phyloP scores from a whole-genome alignment of 495 filamentous ascomycete genomes.

The Neurospora sp. region DNA sequence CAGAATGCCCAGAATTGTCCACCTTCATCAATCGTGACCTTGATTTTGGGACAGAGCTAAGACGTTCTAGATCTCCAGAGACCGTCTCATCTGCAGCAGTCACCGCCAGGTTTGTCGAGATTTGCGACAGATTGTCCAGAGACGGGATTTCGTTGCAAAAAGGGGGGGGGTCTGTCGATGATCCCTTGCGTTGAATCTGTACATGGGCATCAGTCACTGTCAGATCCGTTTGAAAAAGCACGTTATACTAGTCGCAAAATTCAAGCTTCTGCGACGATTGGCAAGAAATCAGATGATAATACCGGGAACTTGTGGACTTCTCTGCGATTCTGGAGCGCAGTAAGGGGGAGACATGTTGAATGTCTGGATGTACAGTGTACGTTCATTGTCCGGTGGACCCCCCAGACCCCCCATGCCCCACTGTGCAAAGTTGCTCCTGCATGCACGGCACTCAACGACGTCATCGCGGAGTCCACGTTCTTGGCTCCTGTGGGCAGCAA shows the following conservation, averaged over 20 bases:
- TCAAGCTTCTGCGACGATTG: not conserved
- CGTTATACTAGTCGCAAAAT: not conserved
- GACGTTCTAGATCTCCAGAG: conserved; percentile 16
- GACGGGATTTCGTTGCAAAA: not conserved
- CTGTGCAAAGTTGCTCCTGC: not conserved
- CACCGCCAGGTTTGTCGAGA: not conserved
- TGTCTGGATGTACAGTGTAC: not conserved
- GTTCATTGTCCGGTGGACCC: not conserved
- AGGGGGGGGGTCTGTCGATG: not conserved
- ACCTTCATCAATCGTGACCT: conserved; percentile 6
- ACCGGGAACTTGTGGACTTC: not conserved
- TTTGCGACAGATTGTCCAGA: not conserved
- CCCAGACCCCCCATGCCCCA: not conserved
- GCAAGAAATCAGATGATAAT: not conserved
- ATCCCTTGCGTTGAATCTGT: not conserved
- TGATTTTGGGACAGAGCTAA: conserved; percentile 10
- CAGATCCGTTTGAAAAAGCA: not conserved
- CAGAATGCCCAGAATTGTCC: not conserved
- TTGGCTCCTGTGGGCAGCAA: not conserved
- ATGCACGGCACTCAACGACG: conserved; percentile 1
- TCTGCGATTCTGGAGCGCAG: not conserved
- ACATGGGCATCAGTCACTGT: not conserved
- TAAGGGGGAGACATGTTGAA: not conserved
- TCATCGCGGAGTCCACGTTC: conserved; percentile 1
- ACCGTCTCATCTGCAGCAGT: conserved; percentile 8